Conservation (phyloP, 2,329 filamentous ascomycete genomes). For the Metarhizium sp. region DNA sequence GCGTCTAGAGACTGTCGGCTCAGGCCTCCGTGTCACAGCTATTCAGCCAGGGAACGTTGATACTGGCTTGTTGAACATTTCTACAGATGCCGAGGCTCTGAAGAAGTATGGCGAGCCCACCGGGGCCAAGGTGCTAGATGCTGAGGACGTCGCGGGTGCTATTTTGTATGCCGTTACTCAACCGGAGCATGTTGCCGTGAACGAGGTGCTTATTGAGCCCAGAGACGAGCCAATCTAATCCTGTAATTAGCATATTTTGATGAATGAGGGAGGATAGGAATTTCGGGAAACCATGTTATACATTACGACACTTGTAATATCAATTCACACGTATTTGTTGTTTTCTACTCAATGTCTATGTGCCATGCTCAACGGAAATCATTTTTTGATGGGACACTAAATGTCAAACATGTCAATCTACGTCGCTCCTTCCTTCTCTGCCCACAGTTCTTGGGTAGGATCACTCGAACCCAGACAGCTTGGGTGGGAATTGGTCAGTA, state of each 20-base stretch:
- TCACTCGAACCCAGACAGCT: too few species aligned
- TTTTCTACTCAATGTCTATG: too few species aligned
- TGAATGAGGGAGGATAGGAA: not conserved
- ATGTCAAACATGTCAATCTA: too few species aligned
- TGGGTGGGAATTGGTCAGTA: too few species aligned
- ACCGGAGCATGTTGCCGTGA: slow-evolving; percentile 67
- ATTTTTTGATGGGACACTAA: too few species aligned
- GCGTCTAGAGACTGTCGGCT: slow-evolving; percentile 66
- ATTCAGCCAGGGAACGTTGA: slow-evolving; percentile 71
- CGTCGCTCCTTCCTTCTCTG: too few species aligned
- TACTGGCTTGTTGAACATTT: slow-evolving; percentile 66
- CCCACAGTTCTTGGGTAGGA: too few species aligned
- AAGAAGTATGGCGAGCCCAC: slow-evolving; percentile 70
- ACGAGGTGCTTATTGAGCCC: slow-evolving; percentile 72
- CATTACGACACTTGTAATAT: not conserved
- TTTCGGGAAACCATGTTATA: too few species aligned
- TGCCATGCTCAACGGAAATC: too few species aligned
- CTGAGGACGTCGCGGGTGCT: slow-evolving; percentile 61
- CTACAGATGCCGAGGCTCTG: slow-evolving; percentile 64
- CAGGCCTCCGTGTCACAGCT: slow-evolving; percentile 61
- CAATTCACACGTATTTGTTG: not conserved
- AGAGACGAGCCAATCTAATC: slow-evolving; percentile 61
- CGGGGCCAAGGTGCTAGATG: slow-evolving; percentile 65
- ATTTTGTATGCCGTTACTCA: slow-evolving; percentile 69
- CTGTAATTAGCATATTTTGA: not conserved